Evolutionary conservation across 1,284 basidiomycete genomes (phyloP).

Genomic region (Apiotrichum gracile): DNA sequence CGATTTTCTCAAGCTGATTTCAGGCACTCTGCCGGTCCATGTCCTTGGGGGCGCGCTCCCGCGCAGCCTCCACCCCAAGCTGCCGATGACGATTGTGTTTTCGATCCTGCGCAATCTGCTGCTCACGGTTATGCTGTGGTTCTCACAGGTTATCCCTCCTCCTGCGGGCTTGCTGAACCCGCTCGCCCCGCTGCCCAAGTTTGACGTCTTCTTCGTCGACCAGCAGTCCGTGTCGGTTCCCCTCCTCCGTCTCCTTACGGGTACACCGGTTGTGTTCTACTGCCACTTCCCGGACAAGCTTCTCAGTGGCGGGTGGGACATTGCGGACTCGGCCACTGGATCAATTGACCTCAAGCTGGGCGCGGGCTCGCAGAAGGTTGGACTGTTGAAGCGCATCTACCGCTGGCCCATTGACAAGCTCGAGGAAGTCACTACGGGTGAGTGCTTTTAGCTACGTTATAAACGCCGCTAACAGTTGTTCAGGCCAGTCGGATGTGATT

Average conservation of each 20-base stretch:
- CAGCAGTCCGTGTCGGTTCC: slow-evolving; percentile 90
- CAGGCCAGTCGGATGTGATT: slow-evolving; percentile 80
- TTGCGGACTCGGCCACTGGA: slow-evolving; percentile 24
- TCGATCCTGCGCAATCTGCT: slow-evolving; percentile 85
- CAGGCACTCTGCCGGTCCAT: slow-evolving; percentile 79
- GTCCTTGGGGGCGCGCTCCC: slow-evolving; percentile 72
- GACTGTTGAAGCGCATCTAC: slow-evolving; percentile 67
- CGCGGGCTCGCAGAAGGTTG: slow-evolving; percentile 44
- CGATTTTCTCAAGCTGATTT: not conserved
- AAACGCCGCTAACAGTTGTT: not conserved
- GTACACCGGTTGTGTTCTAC: slow-evolving; percentile 85
- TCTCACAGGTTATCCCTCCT: slow-evolving; percentile 43
- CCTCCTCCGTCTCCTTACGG: slow-evolving; percentile 61
- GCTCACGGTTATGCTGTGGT: slow-evolving; percentile 61
- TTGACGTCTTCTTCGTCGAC: slow-evolving; percentile 91
- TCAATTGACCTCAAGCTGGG: slow-evolving; percentile 64
- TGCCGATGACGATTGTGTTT: slow-evolving; percentile 70
- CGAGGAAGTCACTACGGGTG: slow-evolving; percentile 85
- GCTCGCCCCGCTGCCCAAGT: slow-evolving; percentile 37
- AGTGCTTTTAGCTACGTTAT: slow-evolving; percentile 29
- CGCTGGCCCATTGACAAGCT: slow-evolving; percentile 82
- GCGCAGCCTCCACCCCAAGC: slow-evolving; percentile 64
- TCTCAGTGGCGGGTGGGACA: slow-evolving; percentile 51
- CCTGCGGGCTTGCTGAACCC: slow-evolving; percentile 37
- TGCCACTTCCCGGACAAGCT: slow-evolving; percentile 97